Evolutionary conservation across 2,329 filamentous ascomycete species (phyloP), one percentile per base, ranked within the genome.

Genomic region (Didymella lethalis): DNA sequence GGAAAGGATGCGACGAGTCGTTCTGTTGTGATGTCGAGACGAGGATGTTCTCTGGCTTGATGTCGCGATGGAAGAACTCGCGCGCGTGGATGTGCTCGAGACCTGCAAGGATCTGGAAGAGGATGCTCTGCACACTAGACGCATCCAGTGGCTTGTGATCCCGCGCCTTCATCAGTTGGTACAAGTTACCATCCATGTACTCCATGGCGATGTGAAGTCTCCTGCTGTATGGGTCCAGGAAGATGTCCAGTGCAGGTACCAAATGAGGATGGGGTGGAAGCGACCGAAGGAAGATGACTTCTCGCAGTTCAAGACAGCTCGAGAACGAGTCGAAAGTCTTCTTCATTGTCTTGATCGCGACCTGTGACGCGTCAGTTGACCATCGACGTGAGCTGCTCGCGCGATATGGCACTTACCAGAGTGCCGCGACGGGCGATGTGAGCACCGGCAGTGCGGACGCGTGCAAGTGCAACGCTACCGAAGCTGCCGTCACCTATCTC

Each of bases 341-440:
- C 85, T 99, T 99, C 95, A 99, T 99, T 6, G 95, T 98, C 81
- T 99, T 99, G 81, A 99, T 97, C 43, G 95, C 95, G 71, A 99
- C 91, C 95, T 98, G 59, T 55, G 52, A 64, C 59, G 60, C 41
- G 69, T 69, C 66, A 72, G 68, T 64, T 41, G 12, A 46, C 16
- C 57, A 29, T 61, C 53, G 59, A 52, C 52, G 38, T 40, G 48
- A 20, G 29, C 29, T 50, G 16, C 29, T 56, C 48, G 61, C 38
- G 61, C 48, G 34, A 60, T 54, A 53, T 56, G 47, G 83, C 89
- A 84, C 73, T 18, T 88, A 98, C 94, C 83, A 98, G 87, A 57
- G 93, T 97, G 68, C 94, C 94, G 77, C 93, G 86, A 68, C 93
- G 90, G 71, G 94, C 94, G 65, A 97, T 87, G 76, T 88, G 91